Evolutionary conservation across 78 protist species (phyloP).

Genomic region (Fonticula alba): DNA sequence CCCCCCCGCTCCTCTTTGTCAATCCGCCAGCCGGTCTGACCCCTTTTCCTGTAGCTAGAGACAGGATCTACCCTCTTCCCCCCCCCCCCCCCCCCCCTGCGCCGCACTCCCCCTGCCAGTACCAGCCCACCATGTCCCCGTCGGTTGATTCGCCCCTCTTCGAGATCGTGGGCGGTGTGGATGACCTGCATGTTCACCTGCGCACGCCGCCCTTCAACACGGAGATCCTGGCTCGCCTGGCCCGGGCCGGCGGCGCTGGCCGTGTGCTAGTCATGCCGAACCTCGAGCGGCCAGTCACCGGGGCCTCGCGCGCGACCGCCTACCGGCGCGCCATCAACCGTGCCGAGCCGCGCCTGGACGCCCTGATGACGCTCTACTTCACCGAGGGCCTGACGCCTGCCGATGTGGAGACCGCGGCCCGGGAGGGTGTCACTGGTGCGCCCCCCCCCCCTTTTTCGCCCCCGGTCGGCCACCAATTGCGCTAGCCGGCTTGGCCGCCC

Average conservation of each 20-base stretch:
- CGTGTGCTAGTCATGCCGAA: constrained; percentile 15
- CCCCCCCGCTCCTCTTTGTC: too few relatives aligned
- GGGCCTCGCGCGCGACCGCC: not conserved
- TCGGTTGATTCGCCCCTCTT: too few relatives aligned
- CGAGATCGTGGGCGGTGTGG: constrained; percentile 1
- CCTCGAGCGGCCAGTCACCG: constrained; percentile 7
- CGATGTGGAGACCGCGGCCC: not conserved
- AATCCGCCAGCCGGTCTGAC: too few relatives aligned
- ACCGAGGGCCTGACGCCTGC: constrained; percentile 1
- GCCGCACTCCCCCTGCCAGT: too few relatives aligned
- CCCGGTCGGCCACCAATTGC: not conserved
- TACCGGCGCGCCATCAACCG: not conserved
- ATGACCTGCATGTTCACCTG: constrained; percentile 15
- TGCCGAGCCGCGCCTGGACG: not conserved
- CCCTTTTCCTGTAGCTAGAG: too few relatives aligned
- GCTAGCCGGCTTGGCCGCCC: not conserved
- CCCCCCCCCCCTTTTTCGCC: not conserved
- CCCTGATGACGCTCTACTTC: constrained; percentile 14
- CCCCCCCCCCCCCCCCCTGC: too few relatives aligned
- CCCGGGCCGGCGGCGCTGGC: not conserved
- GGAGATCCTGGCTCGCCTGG: not conserved
- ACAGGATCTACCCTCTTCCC: too few relatives aligned
- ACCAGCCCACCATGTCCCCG: too few relatives aligned
- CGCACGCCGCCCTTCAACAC: constrained; percentile 5
- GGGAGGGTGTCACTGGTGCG: not conserved